These are phyloP conservation scores for Xylariaceae sp. DNA, from an alignment of 2,329 filamentous ascomycete genomes.

Conservation along the genomic window DNA sequence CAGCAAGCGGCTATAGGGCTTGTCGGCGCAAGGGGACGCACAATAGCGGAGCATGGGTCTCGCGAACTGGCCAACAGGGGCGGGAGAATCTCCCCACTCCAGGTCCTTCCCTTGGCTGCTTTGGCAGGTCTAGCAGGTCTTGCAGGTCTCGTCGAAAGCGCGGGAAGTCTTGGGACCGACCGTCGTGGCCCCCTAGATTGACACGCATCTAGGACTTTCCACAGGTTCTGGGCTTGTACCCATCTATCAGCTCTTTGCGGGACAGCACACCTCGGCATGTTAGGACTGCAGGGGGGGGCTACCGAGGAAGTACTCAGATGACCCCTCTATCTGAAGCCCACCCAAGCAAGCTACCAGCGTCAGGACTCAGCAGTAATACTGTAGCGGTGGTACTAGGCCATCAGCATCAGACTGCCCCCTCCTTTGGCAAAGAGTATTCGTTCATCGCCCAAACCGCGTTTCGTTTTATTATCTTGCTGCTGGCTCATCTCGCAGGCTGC, in stretches of 20 bases:
- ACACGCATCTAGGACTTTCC: no score
- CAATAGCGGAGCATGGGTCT: slow-evolving; percentile 12
- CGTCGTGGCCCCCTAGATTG: no score
- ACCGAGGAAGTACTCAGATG: no score
- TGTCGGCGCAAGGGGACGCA: slow-evolving; percentile 5
- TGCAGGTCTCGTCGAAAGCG: neutral
- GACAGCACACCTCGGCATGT: no score
- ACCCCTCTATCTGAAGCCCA: neutral
- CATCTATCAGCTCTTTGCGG: no score
- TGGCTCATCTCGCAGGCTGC: no score
- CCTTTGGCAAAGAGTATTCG: neutral
- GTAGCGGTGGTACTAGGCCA: neutral
- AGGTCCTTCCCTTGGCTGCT: no score
- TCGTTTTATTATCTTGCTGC: no score
- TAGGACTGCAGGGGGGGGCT: no score
- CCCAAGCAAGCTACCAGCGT: neutral
- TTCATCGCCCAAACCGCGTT: no score
- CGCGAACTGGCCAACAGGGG: slow-evolving; percentile 21
- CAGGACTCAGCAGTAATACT: neutral
- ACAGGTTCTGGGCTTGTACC: no score
- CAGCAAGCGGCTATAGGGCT: slow-evolving; percentile 18
- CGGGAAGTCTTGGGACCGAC: no score
- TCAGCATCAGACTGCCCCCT: neutral
- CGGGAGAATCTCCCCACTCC: slow-evolving; percentile 10
- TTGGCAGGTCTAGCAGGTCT: neutral